Conservation (phyloP, 1,139 yeast genomes). For the Entelexis sorbosivorans region DNA sequence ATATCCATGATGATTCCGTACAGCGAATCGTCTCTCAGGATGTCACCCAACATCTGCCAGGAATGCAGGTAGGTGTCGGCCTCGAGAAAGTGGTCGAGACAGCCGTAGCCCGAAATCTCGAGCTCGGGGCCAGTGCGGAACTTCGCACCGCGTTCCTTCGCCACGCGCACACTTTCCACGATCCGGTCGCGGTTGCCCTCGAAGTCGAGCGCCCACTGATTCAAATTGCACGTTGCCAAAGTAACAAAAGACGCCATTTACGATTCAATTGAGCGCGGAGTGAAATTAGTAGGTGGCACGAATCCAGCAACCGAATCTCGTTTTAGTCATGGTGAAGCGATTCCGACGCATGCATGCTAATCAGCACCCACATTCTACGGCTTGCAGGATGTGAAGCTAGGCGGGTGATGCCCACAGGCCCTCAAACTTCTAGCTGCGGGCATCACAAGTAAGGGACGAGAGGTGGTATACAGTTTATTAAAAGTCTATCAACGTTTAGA, state of each 20-base stretch:
- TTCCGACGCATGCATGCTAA: neutral
- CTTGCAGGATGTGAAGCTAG: too few relatives aligned
- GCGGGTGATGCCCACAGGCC: too few relatives aligned
- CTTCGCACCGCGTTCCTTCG: conserved; percentile 64
- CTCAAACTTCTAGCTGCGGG: too few relatives aligned
- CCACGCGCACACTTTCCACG: conserved; percentile 61
- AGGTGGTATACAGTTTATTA: neutral
- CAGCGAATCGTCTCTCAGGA: conserved; percentile 53
- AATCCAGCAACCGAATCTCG: neutral
- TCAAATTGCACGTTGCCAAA: conserved; percentile 54
- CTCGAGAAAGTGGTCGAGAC: conserved; percentile 89
- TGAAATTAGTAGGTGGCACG: neutral
- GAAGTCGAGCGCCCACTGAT: conserved; percentile 98
- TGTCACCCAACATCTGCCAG: conserved; percentile 86
- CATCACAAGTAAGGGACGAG: too few relatives aligned
- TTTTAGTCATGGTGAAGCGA: neutral
- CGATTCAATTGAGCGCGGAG: neutral
- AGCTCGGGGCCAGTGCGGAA: conserved; percentile 95
- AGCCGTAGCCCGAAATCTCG: conserved; percentile 83
- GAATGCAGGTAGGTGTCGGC: conserved; percentile 79
- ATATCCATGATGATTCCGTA: conserved; percentile 73
- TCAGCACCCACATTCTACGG: neutral
- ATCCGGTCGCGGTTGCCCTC: conserved; percentile 94
- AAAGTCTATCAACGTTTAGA: neutral
- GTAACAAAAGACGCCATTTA: conserved; percentile 34